phyloP scores from a whole-genome alignment of 2,329 filamentous ascomycete species.

The Ophiobolus disseminans region DNA sequence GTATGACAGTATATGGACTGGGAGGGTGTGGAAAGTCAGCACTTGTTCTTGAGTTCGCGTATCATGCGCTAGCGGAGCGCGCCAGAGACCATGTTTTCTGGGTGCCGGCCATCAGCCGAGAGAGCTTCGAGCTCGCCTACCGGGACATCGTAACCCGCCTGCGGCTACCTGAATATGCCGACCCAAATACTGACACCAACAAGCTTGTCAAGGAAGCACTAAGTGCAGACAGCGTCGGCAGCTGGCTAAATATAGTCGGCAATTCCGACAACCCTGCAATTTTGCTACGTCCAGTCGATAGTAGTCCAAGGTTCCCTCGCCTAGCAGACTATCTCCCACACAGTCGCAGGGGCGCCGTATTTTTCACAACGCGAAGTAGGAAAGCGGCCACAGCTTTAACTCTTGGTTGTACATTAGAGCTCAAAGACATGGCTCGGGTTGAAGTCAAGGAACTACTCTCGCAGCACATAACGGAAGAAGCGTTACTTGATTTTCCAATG shows the following conservation, averaged over 20 bases:
- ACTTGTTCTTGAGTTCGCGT: slow-evolving; percentile 45
- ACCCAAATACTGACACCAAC: slow-evolving; percentile 47
- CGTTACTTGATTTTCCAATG: slow-evolving; percentile 9
- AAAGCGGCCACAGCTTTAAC: slow-evolving; percentile 16
- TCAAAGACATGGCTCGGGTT: no score
- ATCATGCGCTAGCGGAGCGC: slow-evolving; percentile 42
- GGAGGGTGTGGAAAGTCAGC: no score
- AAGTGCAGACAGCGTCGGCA: slow-evolving; percentile 22
- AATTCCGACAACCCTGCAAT: slow-evolving; percentile 54
- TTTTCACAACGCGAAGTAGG: slow-evolving; percentile 37
- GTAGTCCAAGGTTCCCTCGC: no score
- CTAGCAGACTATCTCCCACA: slow-evolving; percentile 46
- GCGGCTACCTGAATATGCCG: slow-evolving; percentile 18
- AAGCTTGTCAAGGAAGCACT: slow-evolving; percentile 46
- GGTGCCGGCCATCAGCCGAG: slow-evolving; percentile 21
- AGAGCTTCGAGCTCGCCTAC: slow-evolving; percentile 34
- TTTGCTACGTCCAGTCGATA: no score
- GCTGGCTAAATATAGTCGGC: slow-evolving; percentile 56
- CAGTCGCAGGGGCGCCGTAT: slow-evolving; percentile 34
- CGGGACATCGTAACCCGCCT: slow-evolving; percentile 18
- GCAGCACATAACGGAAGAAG: slow-evolving; percentile 6
- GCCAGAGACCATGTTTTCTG: slow-evolving; percentile 15
- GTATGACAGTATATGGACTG: slow-evolving; percentile 20
- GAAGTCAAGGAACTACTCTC: slow-evolving; percentile 14
- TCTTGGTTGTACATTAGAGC: slow-evolving; percentile 24